Base-by-base conservation (phyloP, 129 eudicot genomes). In the Saussurea involucrata region DNA sequence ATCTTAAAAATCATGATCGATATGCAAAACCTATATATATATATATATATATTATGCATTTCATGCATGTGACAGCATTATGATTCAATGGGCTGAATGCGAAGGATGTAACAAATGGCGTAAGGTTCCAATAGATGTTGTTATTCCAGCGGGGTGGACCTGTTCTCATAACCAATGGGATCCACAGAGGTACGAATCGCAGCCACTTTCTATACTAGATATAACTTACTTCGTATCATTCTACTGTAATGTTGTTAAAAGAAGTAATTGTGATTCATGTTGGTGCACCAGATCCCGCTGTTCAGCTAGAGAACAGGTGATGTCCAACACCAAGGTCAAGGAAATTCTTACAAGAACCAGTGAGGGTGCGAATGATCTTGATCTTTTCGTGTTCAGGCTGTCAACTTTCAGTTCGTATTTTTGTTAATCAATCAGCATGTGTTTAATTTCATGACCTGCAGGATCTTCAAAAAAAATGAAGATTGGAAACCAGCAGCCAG, bases 61-160 rank as follows among this genome's bases (percentile, higher is more conserved):
- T 53, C 22, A 53, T 20, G 36, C 22, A 53, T 20, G 36, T 32
- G 24, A 44, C 69, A 89, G 94, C 58, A 76, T 33, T 61, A 80
- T 53, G 61, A 18, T 71, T 33, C 87, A 84, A 71, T 89, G 94
- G 94, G 87, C 81, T 70, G 89, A 86, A 73, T 89, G 94, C 42
- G 87, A 82, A 24, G 82, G 82, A 31, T 89, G 94, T 83, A 80
- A 63, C 25, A 89, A 89, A 78, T 89, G 94, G 94, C 90, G 94
- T 44, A 89, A 78, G 65, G 78, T 89, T 37, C 91, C 89, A 9
- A 61, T 78, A 9, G 73, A 84, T 77, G 82, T 81, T 77, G 76
- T 73, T 75, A 70, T 82, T 32, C 91, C 90, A 13, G 83, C 86
- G 22, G 77, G 72, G 66, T 89, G 94, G 94, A 82, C 84, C 21